Base-by-base conservation (phyloP, 73 alveolate genomes). In the Symbiodinium natans region DNA sequence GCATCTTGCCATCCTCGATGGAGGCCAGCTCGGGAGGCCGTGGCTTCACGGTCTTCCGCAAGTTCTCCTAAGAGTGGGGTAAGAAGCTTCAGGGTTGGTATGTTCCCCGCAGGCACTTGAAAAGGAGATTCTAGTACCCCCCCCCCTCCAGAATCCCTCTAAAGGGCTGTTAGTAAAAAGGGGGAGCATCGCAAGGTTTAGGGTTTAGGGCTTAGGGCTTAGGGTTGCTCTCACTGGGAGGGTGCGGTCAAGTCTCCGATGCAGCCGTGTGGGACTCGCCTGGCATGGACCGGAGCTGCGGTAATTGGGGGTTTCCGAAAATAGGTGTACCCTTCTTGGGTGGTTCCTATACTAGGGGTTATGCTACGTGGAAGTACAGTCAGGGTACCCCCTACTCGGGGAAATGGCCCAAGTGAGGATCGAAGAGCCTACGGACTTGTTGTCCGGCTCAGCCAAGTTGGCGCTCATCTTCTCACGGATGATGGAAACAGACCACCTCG, bases 401-500 rank as follows among this genome's bases (percentile, higher is more conserved):
- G n/a, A n/a, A n/a, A n/a, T n/a, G n/a, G n/a, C n/a, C 3, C 71
- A 52, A 7, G 23, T 8, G 6, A 6, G 68, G 68, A 6, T 29
- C 71, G 71, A n/a, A n/a, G n/a, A n/a, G 94, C 94, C 94, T 86
- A 86, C 63, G 42, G 94, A 27, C 63, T 86, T 86, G 94, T 56
- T 86, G 83, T 86, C 94, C n/a, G 94, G 94, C 40, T 86, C 94
- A 21, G 94, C 94, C 63, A 86, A 31, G 41, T 86, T 86, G 52
- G 94, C 40, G 56, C 94, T 86, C 94, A 86, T 86, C 94, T 86
- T 86, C 84, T 86, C 94, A 27, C 94, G 83, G 5, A 86, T 80
- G 59, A 86, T 86, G 41, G 94, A 86, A 33, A 86, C 83, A 25
- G 94, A 86, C 94, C 94, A 86, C 84, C 94, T 86, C 34, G 27